Conservation (phyloP, 2,329 filamentous ascomycete genomes). For the Alternaria sp. region DNA sequence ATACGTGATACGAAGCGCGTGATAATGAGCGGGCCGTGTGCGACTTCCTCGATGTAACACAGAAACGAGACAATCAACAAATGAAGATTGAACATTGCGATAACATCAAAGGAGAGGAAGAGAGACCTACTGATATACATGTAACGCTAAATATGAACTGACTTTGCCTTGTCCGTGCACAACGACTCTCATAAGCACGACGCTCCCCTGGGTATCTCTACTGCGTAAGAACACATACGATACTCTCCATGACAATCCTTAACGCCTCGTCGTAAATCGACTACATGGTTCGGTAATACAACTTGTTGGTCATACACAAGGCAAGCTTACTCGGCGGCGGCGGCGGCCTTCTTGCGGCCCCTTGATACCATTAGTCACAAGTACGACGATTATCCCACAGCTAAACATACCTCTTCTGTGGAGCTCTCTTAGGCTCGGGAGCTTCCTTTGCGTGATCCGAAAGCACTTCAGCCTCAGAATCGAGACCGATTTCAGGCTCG, state of each 20-base stretch:
- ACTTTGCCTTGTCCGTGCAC: background rate
- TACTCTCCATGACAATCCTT: background rate
- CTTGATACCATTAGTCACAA: constrained; percentile 23
- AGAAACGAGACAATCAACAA: background rate
- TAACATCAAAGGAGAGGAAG: background rate
- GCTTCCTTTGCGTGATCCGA: constrained; percentile 15
- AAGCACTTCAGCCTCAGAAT: constrained; percentile 14
- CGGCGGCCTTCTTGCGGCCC: constrained; percentile 35
- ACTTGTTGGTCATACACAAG: background rate
- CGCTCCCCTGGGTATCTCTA: constrained; percentile 9
- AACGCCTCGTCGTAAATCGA: constrained; percentile 12
- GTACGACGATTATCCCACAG: too few species aligned
- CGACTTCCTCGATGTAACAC: background rate
- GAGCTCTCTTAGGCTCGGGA: constrained; percentile 24
- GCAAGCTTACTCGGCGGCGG: constrained; percentile 26
- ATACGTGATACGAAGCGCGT: background rate
- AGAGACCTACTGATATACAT: background rate
- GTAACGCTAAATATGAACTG: background rate
- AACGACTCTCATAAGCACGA: background rate
- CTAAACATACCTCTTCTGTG: constrained; percentile 40
- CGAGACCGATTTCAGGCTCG: constrained; percentile 13
- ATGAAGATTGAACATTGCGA: background rate
- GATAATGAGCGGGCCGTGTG: background rate
- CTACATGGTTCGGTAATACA: background rate
- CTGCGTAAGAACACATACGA: constrained; percentile 3